These are phyloP conservation scores for Monosporascus sp. DNA, from an alignment of 2,329 filamentous ascomycete genomes.

Conservation along the genomic window DNA sequence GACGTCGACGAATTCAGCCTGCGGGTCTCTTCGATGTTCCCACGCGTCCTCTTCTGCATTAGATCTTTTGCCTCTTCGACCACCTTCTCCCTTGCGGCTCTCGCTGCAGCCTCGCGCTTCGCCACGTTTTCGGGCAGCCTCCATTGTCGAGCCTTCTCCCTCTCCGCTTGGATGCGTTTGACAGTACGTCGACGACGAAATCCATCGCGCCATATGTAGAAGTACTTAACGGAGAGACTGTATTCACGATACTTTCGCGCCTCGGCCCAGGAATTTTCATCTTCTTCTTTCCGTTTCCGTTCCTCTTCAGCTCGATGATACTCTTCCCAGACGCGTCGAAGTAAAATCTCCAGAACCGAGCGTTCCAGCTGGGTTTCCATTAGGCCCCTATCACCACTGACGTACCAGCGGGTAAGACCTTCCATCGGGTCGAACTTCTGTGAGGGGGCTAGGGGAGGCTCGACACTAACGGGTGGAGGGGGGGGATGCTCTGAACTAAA, in stretches of 20 bases:
- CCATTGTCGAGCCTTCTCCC: slow-evolving; percentile 44
- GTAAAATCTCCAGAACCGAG: slow-evolving; percentile 38
- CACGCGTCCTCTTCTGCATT: slow-evolving; percentile 14
- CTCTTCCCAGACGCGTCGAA: slow-evolving; percentile 35
- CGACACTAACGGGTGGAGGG: slow-evolving; percentile 4
- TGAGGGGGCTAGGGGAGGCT: slow-evolving; percentile 8
- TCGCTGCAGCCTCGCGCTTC: slow-evolving; percentile 18
- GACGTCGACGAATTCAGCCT: slow-evolving; percentile 15
- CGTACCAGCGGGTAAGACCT: slow-evolving; percentile 49
- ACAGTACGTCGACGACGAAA: slow-evolving; percentile 43
- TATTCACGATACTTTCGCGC: slow-evolving; percentile 43
- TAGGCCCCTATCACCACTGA: slow-evolving; percentile 47
- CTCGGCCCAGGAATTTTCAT: slow-evolving; percentile 39
- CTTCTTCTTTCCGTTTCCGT: slow-evolving; percentile 40
- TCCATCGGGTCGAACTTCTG: slow-evolving; percentile 36
- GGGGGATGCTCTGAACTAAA: neutral
- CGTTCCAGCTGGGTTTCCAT: slow-evolving; percentile 43
- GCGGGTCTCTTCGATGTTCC: slow-evolving; percentile 10
- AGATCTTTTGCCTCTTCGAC: slow-evolving; percentile 19
- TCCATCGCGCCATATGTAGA: slow-evolving; percentile 49
- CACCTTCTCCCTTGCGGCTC: slow-evolving; percentile 12
- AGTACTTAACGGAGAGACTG: slow-evolving; percentile 48
- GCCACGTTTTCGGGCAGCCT: slow-evolving; percentile 25
- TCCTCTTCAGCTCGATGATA: slow-evolving; percentile 36
- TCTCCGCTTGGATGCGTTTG: slow-evolving; percentile 45